Evolutionary conservation across 2,329 filamentous ascomycete species (phyloP).

Genomic region (Aureobasidium lini): DNA sequence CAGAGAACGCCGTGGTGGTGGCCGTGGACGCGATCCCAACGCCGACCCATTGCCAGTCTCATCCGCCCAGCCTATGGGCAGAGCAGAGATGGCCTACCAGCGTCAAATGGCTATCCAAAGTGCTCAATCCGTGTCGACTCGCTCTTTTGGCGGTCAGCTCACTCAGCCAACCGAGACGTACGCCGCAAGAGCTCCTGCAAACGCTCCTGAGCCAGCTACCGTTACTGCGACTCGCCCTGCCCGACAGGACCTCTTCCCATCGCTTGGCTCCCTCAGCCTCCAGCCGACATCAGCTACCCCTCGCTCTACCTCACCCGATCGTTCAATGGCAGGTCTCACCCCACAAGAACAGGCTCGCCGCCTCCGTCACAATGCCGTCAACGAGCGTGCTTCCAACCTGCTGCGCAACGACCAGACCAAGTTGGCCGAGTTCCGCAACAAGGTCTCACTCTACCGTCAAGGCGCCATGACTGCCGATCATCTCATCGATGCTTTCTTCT

Average conservation of each 20-base stretch:
- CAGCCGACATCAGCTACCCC: constrained; percentile 29
- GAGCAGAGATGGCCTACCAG: constrained; percentile 88
- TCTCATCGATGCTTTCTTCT: constrained; percentile 81
- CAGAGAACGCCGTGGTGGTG: constrained; percentile 39
- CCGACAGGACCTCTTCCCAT: constrained; percentile 6
- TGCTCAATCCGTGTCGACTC: constrained; percentile 68
- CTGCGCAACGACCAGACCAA: constrained; percentile 70
- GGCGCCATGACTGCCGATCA: constrained; percentile 63
- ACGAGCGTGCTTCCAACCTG: constrained; percentile 75
- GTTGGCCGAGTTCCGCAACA: constrained; percentile 66
- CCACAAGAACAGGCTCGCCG: constrained; percentile 75
- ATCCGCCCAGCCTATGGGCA: constrained; percentile 69
- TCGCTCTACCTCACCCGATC: constrained; percentile 26
- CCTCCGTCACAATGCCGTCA: constrained; percentile 73
- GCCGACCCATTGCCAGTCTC: constrained; percentile 68
- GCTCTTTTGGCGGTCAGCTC: constrained; percentile 79
- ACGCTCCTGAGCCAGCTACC: constrained; percentile 29
- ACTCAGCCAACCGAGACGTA: constrained; percentile 38
- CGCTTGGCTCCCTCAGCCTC: constrained; percentile 10
- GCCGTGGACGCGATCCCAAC: constrained; percentile 79
- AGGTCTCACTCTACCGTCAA: constrained; percentile 71
- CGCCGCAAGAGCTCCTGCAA: constrained; percentile 40
- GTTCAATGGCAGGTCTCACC: constrained; percentile 40
- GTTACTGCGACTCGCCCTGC: constrained; percentile 32
- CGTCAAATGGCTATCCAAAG: constrained; percentile 86